Percentiles rank a stretch among this genome's conserved stretches.
These are phyloP conservation scores for Prunus davidiana DNA, from an alignment of 306 rosid genomes.

Conservation along the genomic window DNA sequence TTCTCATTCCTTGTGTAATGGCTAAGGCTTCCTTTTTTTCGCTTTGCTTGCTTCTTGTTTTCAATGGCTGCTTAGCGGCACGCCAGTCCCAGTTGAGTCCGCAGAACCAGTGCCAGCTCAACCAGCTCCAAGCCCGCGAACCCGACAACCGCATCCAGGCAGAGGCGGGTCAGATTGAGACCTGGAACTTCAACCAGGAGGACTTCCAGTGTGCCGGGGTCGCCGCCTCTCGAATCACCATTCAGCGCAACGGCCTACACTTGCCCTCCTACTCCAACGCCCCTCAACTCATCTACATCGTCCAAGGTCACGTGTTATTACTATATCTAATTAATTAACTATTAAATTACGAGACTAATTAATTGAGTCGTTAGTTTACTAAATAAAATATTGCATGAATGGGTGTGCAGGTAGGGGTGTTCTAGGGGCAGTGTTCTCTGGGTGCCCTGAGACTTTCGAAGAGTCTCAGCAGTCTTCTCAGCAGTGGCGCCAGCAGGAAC, in stretches of 20 bases:
- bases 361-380: background rate
- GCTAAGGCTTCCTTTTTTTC: conserved; percentile 39
- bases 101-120: conserved; percentile 30
- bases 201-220: conserved; percentile 38
- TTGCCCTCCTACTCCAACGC: conserved; percentile 43
- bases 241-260: conserved; percentile 45
- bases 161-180: conserved; percentile 38
- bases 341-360: too few relatives aligned
- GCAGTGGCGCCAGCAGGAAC: background rate
- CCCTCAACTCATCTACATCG: conserved; percentile 36
- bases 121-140: conserved; percentile 32
- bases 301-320: conserved; percentile 18
- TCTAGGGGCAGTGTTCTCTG: conserved; percentile 28
- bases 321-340: too few relatives aligned
- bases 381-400: too few relatives aligned
- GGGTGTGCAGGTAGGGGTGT: conserved; percentile 29
- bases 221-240: conserved; percentile 23
- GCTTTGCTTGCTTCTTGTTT: conserved; percentile 33
- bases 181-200: conserved; percentile 43
- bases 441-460: conserved; percentile 42
- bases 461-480: conserved; percentile 9
- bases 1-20: conserved; percentile 23
- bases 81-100: background rate
- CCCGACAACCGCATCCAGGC: conserved; percentile 31
- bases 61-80: conserved; percentile 35